A percentile compares a stretch with the other conserved stretches of the same genome.
Evolutionary conservation across 139 green algal species (phyloP).

Genomic region (Auxenochlorella protothecoides): DNA sequence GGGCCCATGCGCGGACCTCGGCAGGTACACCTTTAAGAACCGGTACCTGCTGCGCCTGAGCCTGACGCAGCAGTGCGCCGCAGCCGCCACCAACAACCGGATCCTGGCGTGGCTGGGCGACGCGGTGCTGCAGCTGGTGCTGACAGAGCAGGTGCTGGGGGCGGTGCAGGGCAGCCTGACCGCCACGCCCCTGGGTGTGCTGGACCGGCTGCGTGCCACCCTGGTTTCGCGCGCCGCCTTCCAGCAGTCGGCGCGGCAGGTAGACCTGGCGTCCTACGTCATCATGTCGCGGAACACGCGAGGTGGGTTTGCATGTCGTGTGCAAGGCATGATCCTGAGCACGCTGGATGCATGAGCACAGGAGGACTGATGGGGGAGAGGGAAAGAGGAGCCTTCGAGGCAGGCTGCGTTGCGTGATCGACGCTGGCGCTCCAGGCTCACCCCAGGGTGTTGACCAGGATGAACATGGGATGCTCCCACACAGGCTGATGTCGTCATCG

Average conservation of each 20-base stretch:
- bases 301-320: background rate
- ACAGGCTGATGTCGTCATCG: too few species aligned
- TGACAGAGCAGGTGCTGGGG: constrained; percentile 13
- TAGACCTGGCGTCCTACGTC: background rate
- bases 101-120: constrained; percentile 23
- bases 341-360: too few species aligned
- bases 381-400: background rate
- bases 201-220: background rate
- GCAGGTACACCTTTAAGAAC: constrained; percentile 12
- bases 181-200: background rate
- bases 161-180: background rate
- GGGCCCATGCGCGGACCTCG: too few species aligned
- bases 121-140: constrained; percentile 12
- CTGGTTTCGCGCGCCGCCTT: too few species aligned
- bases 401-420: background rate
- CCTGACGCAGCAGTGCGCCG: constrained; percentile 13
- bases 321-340: background rate
- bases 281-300: background rate
- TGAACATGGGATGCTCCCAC: too few species aligned
- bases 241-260: too few species aligned
- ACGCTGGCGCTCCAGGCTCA: background rate
- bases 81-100: background rate
- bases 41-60: constrained; percentile 16
- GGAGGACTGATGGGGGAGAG: too few species aligned
- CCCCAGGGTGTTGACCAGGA: background rate